Percentiles rank a stretch among this genome's conserved stretches.
Conservation (phyloP, 2,329 filamentous ascomycete genomes). For the Zasmidium angulare region DNA sequence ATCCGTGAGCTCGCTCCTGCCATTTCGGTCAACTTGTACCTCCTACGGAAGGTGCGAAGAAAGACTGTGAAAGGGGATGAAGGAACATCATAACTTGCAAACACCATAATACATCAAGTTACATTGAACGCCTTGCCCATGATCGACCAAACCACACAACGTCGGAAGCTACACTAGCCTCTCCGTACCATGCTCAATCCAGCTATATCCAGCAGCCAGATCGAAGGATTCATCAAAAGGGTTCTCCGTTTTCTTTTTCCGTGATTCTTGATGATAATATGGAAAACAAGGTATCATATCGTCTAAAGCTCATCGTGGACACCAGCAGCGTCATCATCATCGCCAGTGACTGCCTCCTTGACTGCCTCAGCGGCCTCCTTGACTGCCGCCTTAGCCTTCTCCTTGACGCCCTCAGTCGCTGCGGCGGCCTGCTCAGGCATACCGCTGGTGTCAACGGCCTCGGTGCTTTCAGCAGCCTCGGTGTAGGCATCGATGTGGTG, state of each 20-base stretch:
- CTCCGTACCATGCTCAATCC: not conserved
- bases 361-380: constrained; percentile 38
- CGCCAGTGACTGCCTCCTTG: constrained; percentile 32
- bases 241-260: not conserved
- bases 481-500: constrained; percentile 72
- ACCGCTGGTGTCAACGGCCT: constrained; percentile 48
- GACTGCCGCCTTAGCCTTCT: constrained; percentile 35
- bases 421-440: constrained; percentile 48
- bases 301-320: constrained; percentile 75
- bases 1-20: no score
- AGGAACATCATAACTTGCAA: no score
- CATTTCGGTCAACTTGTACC: no score
- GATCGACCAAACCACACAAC: not conserved
- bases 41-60: no score
- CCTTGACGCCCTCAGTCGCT: constrained; percentile 35
- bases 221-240: not conserved
- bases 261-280: not conserved
- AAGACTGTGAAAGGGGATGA: no score
- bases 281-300: constrained; percentile 25
- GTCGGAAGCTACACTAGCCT: not conserved
- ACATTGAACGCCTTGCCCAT: no score
- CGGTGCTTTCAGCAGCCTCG: constrained; percentile 47
- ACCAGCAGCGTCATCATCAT: constrained; percentile 36
- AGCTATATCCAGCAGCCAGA: not conserved
- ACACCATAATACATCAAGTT: no score